These are phyloP conservation scores for Xylaria longipes DNA, from an alignment of 495 filamentous ascomycete species.

Conservation along the genomic window DNA sequence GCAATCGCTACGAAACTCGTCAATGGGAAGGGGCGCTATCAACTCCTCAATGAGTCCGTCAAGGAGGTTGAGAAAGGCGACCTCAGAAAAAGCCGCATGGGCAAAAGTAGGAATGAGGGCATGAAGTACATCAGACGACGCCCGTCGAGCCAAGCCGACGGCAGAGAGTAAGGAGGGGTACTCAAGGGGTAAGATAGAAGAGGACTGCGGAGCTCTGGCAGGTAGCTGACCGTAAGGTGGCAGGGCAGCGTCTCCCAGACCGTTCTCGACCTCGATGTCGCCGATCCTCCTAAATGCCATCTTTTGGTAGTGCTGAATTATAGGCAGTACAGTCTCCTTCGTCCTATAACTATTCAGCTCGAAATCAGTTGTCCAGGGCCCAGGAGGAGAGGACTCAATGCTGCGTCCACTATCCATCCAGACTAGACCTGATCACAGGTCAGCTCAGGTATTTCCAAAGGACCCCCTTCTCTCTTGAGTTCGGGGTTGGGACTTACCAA, in stretches of 20 bases:
- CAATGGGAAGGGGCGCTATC: slow-evolving; percentile 5
- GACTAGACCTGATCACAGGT: background rate
- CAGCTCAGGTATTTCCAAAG: background rate
- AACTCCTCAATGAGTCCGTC: slow-evolving; percentile 23
- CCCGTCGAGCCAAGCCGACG: slow-evolving; percentile 5
- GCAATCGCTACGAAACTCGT: background rate
- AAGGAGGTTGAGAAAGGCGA: slow-evolving; percentile 37
- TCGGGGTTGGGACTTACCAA: background rate
- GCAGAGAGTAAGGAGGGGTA: slow-evolving; percentile 29
- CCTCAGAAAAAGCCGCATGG: slow-evolving; percentile 32
- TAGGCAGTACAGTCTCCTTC: background rate
- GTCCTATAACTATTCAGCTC: background rate
- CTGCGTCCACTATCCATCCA: slow-evolving; percentile 15
- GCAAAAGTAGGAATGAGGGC: slow-evolving; percentile 35
- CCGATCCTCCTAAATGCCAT: background rate
- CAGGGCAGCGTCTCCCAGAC: too few species aligned
- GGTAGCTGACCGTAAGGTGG: too few species aligned
- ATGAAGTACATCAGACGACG: slow-evolving; percentile 34
- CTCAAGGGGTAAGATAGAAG: slow-evolving; percentile 5
- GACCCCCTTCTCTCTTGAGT: too few species aligned
- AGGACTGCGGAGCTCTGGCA: too few species aligned
- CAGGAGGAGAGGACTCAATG: background rate
- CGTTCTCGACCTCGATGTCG: background rate
- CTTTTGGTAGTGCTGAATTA: background rate
- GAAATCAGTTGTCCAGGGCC: slow-evolving; percentile 9